These are phyloP conservation scores for Osmanthus fragrans DNA, from an alignment of 257 asterid genomes.

Conservation along the genomic window DNA sequence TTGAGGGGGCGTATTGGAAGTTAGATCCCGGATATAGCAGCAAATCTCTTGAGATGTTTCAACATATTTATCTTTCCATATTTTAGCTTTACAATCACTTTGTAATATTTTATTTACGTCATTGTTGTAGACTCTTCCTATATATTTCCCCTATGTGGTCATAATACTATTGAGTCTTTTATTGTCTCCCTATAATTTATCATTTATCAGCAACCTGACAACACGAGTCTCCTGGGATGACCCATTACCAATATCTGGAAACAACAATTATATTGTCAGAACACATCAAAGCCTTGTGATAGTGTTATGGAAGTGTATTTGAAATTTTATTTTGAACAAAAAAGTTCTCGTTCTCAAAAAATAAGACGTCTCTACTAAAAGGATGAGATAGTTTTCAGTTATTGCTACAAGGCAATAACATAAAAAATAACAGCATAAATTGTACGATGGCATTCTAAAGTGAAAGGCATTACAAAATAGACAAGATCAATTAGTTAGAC, in stretches of 20 bases:
- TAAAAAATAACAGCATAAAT: neutral
- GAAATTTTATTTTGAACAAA: too few relatives aligned
- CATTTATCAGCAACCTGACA: constrained; percentile 90
- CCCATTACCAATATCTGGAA: constrained; percentile 93
- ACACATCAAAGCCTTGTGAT: neutral
- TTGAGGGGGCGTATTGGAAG: too few relatives aligned
- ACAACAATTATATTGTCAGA: neutral
- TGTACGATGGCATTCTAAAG: neutral
- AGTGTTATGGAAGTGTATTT: neutral
- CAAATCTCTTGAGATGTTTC: too few relatives aligned
- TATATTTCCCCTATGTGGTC: too few relatives aligned
- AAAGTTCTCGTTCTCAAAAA: neutral
- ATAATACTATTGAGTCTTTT: too few relatives aligned
- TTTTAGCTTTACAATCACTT: too few relatives aligned
- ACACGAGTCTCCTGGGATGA: constrained; percentile 86
- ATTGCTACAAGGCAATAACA: neutral
- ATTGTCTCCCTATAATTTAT: too few relatives aligned
- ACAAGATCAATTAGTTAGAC: neutral
- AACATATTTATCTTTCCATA: too few relatives aligned
- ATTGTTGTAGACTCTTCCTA: too few relatives aligned
- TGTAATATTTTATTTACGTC: too few relatives aligned
- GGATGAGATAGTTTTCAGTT: neutral
- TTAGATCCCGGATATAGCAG: too few relatives aligned
- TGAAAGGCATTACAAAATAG: neutral
- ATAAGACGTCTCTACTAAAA: neutral